phyloP scores from a whole-genome alignment of 2,329 filamentous ascomycete genomes.

The Delphinella strobiligena region DNA sequence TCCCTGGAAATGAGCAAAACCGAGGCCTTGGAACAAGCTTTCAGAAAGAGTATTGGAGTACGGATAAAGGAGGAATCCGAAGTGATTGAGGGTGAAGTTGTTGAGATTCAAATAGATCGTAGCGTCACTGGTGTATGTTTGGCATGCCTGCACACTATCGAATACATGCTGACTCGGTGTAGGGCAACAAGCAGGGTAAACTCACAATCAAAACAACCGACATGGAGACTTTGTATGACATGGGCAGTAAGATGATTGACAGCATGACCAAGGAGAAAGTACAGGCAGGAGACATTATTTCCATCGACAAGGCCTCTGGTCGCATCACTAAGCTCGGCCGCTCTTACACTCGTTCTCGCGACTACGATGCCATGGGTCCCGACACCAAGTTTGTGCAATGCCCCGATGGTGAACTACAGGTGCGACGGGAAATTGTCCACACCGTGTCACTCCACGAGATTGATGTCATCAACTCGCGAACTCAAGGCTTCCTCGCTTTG shows the following conservation, averaged over 20 bases:
- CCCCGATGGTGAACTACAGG: slow-evolving; percentile 93
- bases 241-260: slow-evolving; percentile 99
- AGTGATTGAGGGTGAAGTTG: slow-evolving; percentile 97
- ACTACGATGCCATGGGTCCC: slow-evolving; percentile 98
- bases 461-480: slow-evolving; percentile 96
- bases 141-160: background rate
- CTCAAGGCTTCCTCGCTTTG: slow-evolving; percentile 93
- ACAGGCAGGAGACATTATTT: slow-evolving; percentile 96
- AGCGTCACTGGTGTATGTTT: slow-evolving; percentile 74
- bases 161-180: slow-evolving; percentile 1
- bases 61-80: slow-evolving; percentile 98
- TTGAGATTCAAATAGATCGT: slow-evolving; percentile 96
- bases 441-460: slow-evolving; percentile 97
- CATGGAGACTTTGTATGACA: slow-evolving; percentile 99
- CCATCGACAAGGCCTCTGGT: slow-evolving; percentile 94
- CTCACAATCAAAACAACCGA: slow-evolving; percentile 99
- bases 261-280: slow-evolving; percentile 99
- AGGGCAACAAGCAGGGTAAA: slow-evolving; percentile 94
- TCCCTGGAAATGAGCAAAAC: slow-evolving; percentile 99
- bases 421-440: slow-evolving; percentile 92
- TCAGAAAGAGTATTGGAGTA: slow-evolving; percentile 95
- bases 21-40: slow-evolving; percentile 95
- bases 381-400: slow-evolving; percentile 98
- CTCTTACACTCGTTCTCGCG: slow-evolving; percentile 85
- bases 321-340: slow-evolving; percentile 96